phyloP scores from a whole-genome alignment of 176 grass and related monocot genomes.

The Leersia perrieri region DNA sequence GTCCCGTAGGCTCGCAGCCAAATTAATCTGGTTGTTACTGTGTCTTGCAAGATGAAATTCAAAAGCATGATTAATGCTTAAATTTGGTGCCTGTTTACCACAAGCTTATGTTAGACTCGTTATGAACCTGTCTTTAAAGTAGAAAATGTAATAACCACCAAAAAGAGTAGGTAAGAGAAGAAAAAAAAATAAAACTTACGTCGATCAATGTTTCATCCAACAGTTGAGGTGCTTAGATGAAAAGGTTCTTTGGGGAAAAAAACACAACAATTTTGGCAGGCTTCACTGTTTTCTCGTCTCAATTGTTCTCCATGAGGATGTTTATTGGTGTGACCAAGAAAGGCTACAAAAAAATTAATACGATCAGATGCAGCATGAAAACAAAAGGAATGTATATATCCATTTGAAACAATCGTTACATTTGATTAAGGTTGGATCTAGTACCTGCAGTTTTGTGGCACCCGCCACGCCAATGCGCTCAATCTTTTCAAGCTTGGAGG shows the following conservation, averaged over 20 bases:
- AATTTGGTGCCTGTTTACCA: background rate
- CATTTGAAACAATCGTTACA: background rate
- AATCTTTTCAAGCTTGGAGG: constrained; percentile 59
- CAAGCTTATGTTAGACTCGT: background rate
- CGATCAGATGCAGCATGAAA: background rate
- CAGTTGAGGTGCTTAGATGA: background rate
- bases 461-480: constrained; percentile 41
- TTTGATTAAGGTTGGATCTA: background rate
- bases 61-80: background rate
- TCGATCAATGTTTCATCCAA: background rate
- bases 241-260: constrained; percentile 9
- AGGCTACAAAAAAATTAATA: constrained; percentile 34
- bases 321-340: constrained; percentile 14
- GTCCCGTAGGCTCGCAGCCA: background rate
- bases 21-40: background rate
- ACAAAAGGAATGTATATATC: background rate
- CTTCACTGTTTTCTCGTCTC: constrained; percentile 12
- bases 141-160: background rate
- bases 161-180: background rate
- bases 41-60: background rate
- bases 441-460: constrained; percentile 85
- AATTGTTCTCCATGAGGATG: constrained; percentile 19
- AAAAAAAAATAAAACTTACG: constrained; percentile 1
- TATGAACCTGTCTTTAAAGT: background rate
- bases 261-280: background rate